Evolutionary conservation across 768 basidiomycete species (phyloP), one percentile per base, ranked within the genome.

Genomic region (Kockovaella imperatae): DNA sequence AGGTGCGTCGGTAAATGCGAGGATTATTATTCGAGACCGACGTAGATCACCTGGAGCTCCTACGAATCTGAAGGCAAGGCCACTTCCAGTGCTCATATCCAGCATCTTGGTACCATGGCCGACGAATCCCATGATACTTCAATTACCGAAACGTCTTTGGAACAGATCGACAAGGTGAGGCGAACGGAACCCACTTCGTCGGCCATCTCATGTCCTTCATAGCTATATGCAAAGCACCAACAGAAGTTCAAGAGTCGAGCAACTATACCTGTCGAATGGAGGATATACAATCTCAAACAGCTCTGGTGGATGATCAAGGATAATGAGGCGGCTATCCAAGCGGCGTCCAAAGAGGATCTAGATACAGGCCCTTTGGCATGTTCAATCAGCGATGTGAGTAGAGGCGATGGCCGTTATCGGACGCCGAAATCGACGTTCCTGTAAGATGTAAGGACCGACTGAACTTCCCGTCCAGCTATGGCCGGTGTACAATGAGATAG

Each of bases 291-390:
- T 46, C 58, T 72, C 42, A 69, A 72, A 45, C 61, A 69, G 38
- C 54, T 72, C 0, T 68, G 54, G 0, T 72, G 67, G 35, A 25
- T 70, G n/a, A 54, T 72, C 39, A 45, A 63, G 42, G 71, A 72
- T 36, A 67, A 72, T 50, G 53, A 57, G 26, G 39, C 47, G 15
- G 47, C 32, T 34, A 68, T 72, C 35, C 44, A 51, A 7, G 45
- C 54, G 23, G 63, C 67, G 14, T 45, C 68, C 20, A 47, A 52
- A 20, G 43, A 45, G 7, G 71, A 72, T 50, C 35, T 72, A n/a
- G 70, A 61, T 17, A 60, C 62, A 34, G 56, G 56, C 1, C 40
- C 21, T 2, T 56, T 54, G 15, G 67, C 68, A 30, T 54, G 54
- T 1, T 45, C 49, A 13, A 46, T 60, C 4, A 46, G 53, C 31